phyloP scores from a whole-genome alignment of 768 basidiomycete species.

The Pleurotus platypus region DNA sequence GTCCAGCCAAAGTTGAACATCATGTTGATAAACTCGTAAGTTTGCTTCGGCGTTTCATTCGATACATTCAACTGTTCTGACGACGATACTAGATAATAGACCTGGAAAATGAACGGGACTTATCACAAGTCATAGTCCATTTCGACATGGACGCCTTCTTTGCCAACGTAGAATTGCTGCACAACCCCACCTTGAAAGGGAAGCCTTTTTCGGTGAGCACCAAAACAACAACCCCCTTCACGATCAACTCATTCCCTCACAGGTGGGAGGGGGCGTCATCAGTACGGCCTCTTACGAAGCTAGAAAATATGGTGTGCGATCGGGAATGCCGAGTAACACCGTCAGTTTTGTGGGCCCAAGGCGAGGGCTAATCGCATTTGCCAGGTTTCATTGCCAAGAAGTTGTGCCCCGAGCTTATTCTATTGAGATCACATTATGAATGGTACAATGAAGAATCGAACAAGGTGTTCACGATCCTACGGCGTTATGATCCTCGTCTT shows the following conservation, averaged over 20 bases:
- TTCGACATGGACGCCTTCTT: conserved; percentile 97
- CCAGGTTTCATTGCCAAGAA: conserved; percentile 90
- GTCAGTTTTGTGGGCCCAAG: not conserved
- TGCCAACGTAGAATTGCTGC: conserved; percentile 72
- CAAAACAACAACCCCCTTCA: not conserved
- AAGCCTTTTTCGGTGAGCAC: conserved; percentile 67
- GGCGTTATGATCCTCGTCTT: conserved; percentile 77
- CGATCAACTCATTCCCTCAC: not conserved
- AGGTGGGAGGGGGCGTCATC: conserved; percentile 82
- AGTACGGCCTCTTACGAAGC: conserved; percentile 93
- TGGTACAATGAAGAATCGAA: conserved; percentile 70
- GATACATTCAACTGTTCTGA: not conserved
- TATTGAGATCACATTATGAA: conserved; percentile 54
- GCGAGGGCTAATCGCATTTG: not conserved
- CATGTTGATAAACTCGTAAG: conserved; percentile 70
- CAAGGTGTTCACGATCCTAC: conserved; percentile 66
- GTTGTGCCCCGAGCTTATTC: conserved; percentile 84
- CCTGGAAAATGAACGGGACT: conserved; percentile 72
- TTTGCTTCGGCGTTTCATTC: not conserved
- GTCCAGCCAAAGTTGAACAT: conserved; percentile 55
- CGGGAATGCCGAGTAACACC: conserved; percentile 85
- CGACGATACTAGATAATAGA: conserved; percentile 49
- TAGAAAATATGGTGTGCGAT: conserved; percentile 84
- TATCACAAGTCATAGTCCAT: conserved; percentile 84
- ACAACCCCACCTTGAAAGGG: conserved; percentile 58